Evolutionary conservation across 164 flowering plant genomes (phyloP), one percentile per base, ranked within the genome.

Genomic region (Akebia trifoliata): DNA sequence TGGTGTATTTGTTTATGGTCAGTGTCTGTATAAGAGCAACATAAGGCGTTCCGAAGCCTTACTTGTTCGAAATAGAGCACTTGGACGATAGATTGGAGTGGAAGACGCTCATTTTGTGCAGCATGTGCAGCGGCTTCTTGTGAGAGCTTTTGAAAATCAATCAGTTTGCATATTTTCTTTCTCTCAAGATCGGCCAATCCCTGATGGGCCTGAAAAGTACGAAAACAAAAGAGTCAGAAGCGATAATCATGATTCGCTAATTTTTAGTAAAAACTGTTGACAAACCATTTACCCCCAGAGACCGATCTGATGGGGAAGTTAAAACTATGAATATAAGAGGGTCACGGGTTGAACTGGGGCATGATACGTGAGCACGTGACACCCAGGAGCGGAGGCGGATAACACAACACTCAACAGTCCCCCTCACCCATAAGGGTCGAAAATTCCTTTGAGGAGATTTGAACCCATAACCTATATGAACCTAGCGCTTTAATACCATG

Each of bases 121-220:
- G 98, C 98, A 66, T 89, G 96, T 25, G 96, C 86, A 12, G 96
- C 96, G 25, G 94, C 97, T 72, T 93, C 99, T 55, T 74, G 90
- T 28, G 97, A 78, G 39, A 93, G 90, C 80, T 87, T 93, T 57
- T 93, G 99, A 70, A 85, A 90, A 66, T 93, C 97, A 18, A 93
- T 86, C 62, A 87, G 66, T 68, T 90, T 85, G 81, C 83, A 78
- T 26, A 93, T 78, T 69, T 69, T 85, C 66, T 76, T 85, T 75
- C 63, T 78, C 59, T 93, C 99, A 34, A 67, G 48, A 20, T 93
- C 99, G 43, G 87, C 47, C 58, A 93, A 76, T 55, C 72, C 74
- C 44, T 72, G 97, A 74, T 90, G 97, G 2, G 94, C 94, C 98
- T 93, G 95, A 57, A 70, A 62, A 28, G 21, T n/a, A 58, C 10